Evolutionary conservation across 2,329 filamentous ascomycete genomes (phyloP).

Genomic region (Didymella lethalis): DNA sequence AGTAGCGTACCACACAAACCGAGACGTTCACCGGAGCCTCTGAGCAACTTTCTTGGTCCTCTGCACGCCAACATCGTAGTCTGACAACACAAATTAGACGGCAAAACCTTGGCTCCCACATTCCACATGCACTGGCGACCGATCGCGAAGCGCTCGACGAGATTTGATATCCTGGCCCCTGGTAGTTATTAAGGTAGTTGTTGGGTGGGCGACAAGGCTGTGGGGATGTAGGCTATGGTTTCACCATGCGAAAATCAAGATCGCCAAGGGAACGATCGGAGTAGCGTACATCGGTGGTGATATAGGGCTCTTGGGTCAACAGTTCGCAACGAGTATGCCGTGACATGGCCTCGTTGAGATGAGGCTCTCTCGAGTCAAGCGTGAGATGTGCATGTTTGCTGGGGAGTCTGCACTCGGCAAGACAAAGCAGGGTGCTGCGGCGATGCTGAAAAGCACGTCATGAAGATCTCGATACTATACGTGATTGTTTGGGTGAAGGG

Average conservation of each 20-base stretch:
- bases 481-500: not conserved
- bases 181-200: not conserved
- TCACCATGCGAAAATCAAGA: not conserved
- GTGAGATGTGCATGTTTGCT: not conserved
- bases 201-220: not conserved
- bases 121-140: not conserved
- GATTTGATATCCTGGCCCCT: no score
- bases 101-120: not conserved
- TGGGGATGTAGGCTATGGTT: not conserved
- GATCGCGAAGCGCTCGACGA: not conserved
- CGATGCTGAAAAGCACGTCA: not conserved
- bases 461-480: not conserved
- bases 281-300: not conserved
- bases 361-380: not conserved
- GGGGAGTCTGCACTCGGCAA: not conserved
- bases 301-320: not conserved
- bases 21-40: conserved; percentile 9
- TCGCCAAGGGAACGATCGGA: not conserved
- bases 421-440: no score
- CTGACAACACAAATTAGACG: not conserved
- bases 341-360: not conserved
- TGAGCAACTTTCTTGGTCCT: not conserved
- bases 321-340: not conserved
- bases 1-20: conserved; percentile 4
- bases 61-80: not conserved